Percentiles rank a stretch among this genome's conserved stretches.
Conservation (phyloP, 2,329 filamentous ascomycete species). For the Penicillium sp. region DNA sequence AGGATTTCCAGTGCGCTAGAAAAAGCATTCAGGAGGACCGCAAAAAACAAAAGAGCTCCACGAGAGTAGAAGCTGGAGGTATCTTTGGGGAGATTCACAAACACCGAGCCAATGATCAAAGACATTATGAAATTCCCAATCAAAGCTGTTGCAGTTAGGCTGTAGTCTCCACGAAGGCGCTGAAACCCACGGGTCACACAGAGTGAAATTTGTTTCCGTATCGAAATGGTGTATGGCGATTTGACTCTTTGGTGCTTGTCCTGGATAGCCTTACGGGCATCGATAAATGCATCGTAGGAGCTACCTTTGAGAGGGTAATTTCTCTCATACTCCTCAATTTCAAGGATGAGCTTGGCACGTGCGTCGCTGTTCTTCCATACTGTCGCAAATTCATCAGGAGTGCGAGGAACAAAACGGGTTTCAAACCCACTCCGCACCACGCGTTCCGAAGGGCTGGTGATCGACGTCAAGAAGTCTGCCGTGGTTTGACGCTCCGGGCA, state of each 20-base stretch:
- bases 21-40: slow-evolving; percentile 74
- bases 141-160: slow-evolving; percentile 56
- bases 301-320: slow-evolving; percentile 31
- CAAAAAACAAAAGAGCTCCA: slow-evolving; percentile 72
- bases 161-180: slow-evolving; percentile 27
- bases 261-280: slow-evolving; percentile 28
- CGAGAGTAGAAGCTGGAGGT: slow-evolving; percentile 65
- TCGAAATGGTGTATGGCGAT: slow-evolving; percentile 32
- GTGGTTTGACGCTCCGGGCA: slow-evolving; percentile 54
- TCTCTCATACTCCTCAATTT: slow-evolving; percentile 34
- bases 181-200: neutral
- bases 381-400: slow-evolving; percentile 57
- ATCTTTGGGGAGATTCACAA: slow-evolving; percentile 61
- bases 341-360: slow-evolving; percentile 28
- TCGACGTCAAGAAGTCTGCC: slow-evolving; percentile 58
- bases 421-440: slow-evolving; percentile 50
- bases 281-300: slow-evolving; percentile 24
- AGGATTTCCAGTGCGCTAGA: slow-evolving; percentile 62
- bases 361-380: slow-evolving; percentile 46
- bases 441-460: slow-evolving; percentile 56
- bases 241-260: slow-evolving; percentile 28
- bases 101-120: slow-evolving; percentile 67
- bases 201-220: neutral
- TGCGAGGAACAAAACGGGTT: slow-evolving; percentile 53
- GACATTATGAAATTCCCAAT: slow-evolving; percentile 61